Evolutionary conservation across 345 rosid species (phyloP).

Genomic region (Combretum micranthum): DNA sequence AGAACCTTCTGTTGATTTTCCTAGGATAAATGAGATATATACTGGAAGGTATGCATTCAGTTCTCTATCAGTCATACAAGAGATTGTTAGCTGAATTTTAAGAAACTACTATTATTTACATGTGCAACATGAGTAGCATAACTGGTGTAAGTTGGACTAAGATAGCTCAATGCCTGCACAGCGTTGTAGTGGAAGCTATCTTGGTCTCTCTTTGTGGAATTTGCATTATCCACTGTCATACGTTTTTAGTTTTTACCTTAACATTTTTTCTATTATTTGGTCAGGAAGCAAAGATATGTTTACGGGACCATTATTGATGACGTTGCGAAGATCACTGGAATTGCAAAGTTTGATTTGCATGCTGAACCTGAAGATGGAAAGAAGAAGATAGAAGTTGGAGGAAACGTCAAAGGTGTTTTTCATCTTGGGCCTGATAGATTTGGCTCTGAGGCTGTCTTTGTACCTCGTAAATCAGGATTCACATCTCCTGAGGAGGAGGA

Average conservation of each 20-base stretch:
- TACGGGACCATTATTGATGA: conserved; percentile 80
- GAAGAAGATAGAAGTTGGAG: conserved; percentile 68
- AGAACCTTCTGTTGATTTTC: conserved; percentile 84
- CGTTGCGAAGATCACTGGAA: conserved; percentile 69
- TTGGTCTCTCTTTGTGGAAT: not conserved
- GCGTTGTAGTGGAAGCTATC: not conserved
- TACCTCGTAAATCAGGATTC: conserved; percentile 54
- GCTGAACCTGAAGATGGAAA: conserved; percentile 69
- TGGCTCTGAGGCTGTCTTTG: conserved; percentile 93
- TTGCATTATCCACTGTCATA: not conserved
- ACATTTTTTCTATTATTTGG: conserved; percentile 5
- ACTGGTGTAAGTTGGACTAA: no score
- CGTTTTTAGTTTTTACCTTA: not conserved
- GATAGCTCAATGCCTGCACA: no score
- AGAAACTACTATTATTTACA: no score
- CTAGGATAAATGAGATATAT: conserved; percentile 72
- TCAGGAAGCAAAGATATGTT: conserved; percentile 87
- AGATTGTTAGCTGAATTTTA: no score
- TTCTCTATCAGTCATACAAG: no score
- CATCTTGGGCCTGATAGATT: conserved; percentile 75
- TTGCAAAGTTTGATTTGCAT: conserved; percentile 83
- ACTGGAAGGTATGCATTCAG: conserved; percentile 55
- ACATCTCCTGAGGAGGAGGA: conserved; percentile 58
- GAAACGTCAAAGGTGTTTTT: conserved; percentile 79
- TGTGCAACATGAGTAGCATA: no score